Percentiles rank a stretch among this genome's conserved stretches.
phyloP scores from a whole-genome alignment of 192 early-diverging fungal genomes.

The Coemansia sp. region DNA sequence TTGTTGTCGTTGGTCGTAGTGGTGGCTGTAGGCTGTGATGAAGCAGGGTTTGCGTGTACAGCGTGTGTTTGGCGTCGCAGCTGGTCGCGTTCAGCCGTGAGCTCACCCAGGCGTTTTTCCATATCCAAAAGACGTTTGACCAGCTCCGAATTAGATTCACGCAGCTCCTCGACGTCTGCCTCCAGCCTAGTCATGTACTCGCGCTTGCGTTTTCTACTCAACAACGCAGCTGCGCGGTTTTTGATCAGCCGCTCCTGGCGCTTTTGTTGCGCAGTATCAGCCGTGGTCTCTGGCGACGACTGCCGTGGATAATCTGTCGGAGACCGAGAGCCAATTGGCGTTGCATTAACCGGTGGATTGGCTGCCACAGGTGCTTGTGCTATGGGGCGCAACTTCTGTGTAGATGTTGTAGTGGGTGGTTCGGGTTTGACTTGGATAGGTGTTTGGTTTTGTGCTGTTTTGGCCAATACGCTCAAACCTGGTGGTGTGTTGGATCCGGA shows the following conservation, averaged over 20 bases:
- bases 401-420: background rate
- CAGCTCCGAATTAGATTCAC: slow-evolving; percentile 59
- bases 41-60: slow-evolving; percentile 12
- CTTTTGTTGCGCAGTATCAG: slow-evolving; percentile 60
- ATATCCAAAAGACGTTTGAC: slow-evolving; percentile 62
- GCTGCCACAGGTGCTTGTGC: slow-evolving; percentile 13
- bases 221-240: slow-evolving; percentile 86
- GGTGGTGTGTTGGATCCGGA: slow-evolving; percentile 40
- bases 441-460: slow-evolving; percentile 41
- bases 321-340: background rate
- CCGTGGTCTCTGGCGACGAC: slow-evolving; percentile 6
- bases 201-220: slow-evolving; percentile 87
- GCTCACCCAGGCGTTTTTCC: slow-evolving; percentile 46
- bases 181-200: slow-evolving; percentile 82
- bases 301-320: background rate
- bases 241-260: slow-evolving; percentile 87
- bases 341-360: background rate
- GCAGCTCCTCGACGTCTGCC: slow-evolving; percentile 67
- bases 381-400: slow-evolving; percentile 16
- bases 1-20: background rate
- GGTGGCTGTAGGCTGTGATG: background rate
- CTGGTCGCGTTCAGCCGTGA: slow-evolving; percentile 56
- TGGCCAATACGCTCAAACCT: slow-evolving; percentile 42
- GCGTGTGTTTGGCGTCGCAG: slow-evolving; percentile 37
- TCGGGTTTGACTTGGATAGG: slow-evolving; percentile 27